Conservation (phyloP, 163 green algal species). For the Scenedesmus sp. region DNA sequence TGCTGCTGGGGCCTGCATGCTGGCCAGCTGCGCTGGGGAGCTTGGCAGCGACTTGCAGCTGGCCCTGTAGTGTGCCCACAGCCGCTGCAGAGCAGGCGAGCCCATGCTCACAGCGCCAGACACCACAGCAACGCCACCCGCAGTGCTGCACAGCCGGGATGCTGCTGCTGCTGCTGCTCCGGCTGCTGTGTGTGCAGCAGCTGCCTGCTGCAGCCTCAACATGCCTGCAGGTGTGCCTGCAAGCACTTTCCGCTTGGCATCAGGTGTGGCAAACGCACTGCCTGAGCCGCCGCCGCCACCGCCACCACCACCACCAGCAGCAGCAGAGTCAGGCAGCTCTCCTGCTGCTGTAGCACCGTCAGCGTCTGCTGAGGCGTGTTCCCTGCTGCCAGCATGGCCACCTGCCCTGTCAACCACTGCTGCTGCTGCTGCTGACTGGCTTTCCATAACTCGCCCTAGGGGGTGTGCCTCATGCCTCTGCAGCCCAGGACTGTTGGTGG, state of each 20-base stretch:
- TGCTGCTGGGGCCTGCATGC: not conserved
- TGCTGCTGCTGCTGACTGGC: not conserved
- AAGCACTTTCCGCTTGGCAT: not conserved
- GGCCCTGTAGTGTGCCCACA: constrained; percentile 36
- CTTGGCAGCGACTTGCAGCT: not conserved
- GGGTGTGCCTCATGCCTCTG: not conserved
- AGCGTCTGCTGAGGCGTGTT: not conserved
- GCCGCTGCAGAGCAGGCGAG: constrained; percentile 30
- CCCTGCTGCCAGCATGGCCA: not conserved
- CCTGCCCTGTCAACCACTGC: not conserved
- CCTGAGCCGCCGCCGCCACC: not conserved
- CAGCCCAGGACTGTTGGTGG: constrained; percentile 25
- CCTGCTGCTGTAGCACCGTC: not conserved
- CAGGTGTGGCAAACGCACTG: not conserved
- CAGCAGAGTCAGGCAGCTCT: not conserved
- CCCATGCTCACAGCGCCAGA: constrained; percentile 18
- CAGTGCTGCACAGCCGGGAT: not conserved
- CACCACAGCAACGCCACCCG: not conserved
- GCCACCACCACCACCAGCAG: not conserved
- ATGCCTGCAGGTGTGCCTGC: not conserved
- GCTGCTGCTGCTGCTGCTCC: not conserved
- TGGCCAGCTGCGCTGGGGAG: not conserved
- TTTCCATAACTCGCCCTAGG: not conserved
- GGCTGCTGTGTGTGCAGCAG: not conserved
- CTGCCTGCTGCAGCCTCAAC: not conserved